phyloP scores from a whole-genome alignment of 106 monocot genomes.

The Dendrobium chrysotoxum region DNA sequence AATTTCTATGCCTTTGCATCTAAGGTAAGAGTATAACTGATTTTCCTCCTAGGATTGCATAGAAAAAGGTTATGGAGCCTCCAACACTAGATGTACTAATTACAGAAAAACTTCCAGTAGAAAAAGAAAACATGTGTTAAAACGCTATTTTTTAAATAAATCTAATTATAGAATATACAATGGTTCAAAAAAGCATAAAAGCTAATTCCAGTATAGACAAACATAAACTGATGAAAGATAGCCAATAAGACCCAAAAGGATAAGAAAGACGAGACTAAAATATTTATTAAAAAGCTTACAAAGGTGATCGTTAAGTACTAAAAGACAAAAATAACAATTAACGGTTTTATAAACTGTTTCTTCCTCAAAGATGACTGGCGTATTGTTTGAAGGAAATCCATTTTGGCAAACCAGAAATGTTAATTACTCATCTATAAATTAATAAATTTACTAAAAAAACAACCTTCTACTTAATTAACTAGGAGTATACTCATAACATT shows the following conservation, averaged over 20 bases:
- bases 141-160: background rate
- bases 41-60: background rate
- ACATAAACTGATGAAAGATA: background rate
- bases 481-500: too few species aligned
- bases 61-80: background rate
- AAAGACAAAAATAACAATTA: background rate
- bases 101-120: background rate
- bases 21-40: background rate
- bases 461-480: too few species aligned
- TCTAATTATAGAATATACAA: background rate
- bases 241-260: background rate
- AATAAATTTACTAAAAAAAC: too few species aligned
- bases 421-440: background rate
- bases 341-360: background rate
- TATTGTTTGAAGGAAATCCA: background rate
- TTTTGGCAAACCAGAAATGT: background rate
- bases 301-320: background rate
- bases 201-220: background rate
- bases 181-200: background rate
- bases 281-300: background rate
- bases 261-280: background rate
- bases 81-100: background rate
- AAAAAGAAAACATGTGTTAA: background rate
- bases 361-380: background rate
- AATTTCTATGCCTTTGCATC: conserved; percentile 27